Base-by-base conservation (phyloP, 768 basidiomycete species). In the Polyporus arcularius region DNA sequence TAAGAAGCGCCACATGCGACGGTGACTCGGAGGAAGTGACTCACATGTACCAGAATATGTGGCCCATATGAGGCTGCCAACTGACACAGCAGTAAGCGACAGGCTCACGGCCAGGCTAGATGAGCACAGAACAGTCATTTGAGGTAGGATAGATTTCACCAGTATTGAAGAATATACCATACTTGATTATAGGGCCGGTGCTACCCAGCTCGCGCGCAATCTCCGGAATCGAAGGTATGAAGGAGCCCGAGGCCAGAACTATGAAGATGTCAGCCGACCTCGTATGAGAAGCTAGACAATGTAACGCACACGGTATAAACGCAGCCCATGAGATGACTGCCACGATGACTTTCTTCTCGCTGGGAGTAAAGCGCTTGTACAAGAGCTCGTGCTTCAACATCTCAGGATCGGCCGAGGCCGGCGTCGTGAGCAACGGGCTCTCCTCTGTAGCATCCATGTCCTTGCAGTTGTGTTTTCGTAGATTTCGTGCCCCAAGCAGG, bases 171-270 rank as follows among this genome's bases (percentile, higher is more conserved):
- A 26, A 26, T 26, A 26, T 26, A 26, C 21, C 63, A 9, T 55
- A 84, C 85, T 85, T 88, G 53, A 92, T 79, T 16, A 87, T 71
- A 15, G 81, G 65, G 0, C 80, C 80, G 0, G 88, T 82, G 0
- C 87, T 78, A 28, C 81, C 50, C 10, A 94, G 71, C 60, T 94
- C 90, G 30, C 71, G 72, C 8, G 90, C 84, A 47, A 94, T 85
- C 52, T 88, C 81, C 0, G 90, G 89, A 57, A 93, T 88, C 0
- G 85, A 85, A 0, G 90, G 90, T 2, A 90, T 79, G 70, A 93
- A 91, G 0, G 83, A 83, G 0, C 84, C 86, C 7, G 83, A 75
- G 0, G 88, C 84, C 60, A 93, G 85, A 40, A 88, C 90, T 93
- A 56, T 1, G 48, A 15, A 35, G 65, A 35, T 51, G 30, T 35